Percentiles rank a stretch among this genome's conserved stretches.
phyloP scores from a whole-genome alignment of 768 basidiomycete species.

The Gymnopilus dilepis region DNA sequence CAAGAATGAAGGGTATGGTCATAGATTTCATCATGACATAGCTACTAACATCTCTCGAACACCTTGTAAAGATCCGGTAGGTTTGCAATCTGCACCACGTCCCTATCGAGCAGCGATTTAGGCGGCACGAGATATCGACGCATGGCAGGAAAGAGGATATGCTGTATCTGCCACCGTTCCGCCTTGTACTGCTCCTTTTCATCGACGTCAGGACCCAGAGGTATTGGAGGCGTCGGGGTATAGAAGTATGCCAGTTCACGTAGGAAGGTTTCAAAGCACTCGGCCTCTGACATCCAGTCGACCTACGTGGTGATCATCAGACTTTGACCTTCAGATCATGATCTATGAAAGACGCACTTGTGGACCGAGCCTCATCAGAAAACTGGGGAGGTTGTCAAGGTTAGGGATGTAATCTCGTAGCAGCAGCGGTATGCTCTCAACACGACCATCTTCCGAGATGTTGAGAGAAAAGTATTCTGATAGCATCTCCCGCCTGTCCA shows the following conservation, averaged over 20 bases:
- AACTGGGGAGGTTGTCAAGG: constrained; percentile 85
- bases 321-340: not conserved
- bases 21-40: no score
- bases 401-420: constrained; percentile 90
- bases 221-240: constrained; percentile 59
- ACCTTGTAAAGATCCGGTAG: constrained; percentile 93
- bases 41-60: constrained; percentile 85
- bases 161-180: constrained; percentile 86
- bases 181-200: constrained; percentile 56
- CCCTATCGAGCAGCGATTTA: constrained; percentile 67
- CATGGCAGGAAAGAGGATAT: constrained; percentile 88
- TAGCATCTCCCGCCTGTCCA: constrained; percentile 79
- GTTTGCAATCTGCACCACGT: constrained; percentile 88
- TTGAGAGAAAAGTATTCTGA: constrained; percentile 87
- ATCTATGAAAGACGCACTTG: constrained; percentile 53
- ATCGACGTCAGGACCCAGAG: constrained; percentile 22
- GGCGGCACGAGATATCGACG: constrained; percentile 75
- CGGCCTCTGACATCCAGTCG: constrained; percentile 83
- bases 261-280: constrained; percentile 86
- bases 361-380: constrained; percentile 92
- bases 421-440: constrained; percentile 84
- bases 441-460: constrained; percentile 66
- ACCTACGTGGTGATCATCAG: constrained; percentile 55
- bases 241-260: constrained; percentile 94
- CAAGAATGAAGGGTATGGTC: no score